These are phyloP conservation scores for Phytophthora fragariae DNA, from an alignment of 352 stramenopile species.

Conservation along the genomic window DNA sequence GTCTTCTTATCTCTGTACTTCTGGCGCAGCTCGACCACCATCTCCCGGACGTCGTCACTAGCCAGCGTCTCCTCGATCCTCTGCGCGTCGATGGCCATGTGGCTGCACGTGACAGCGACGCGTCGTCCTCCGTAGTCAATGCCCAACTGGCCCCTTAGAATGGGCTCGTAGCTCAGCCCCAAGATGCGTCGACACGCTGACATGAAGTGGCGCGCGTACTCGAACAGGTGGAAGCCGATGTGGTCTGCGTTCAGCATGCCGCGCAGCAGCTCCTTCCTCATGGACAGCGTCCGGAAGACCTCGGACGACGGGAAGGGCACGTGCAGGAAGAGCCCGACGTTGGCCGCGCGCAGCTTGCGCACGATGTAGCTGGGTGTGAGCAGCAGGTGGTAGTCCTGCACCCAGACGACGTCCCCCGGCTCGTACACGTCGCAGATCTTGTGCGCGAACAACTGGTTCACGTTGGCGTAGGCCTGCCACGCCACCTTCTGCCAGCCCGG, in stretches of 20 bases:
- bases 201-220: slow-evolving; percentile 94
- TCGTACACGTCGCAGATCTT: slow-evolving; percentile 83
- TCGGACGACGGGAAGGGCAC: slow-evolving; percentile 98
- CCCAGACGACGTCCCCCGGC: slow-evolving; percentile 93
- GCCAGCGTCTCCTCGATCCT: slow-evolving; percentile 65
- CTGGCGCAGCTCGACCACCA: slow-evolving; percentile 64
- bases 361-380: slow-evolving; percentile 97
- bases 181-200: slow-evolving; percentile 93
- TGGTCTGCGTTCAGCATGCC: slow-evolving; percentile 93
- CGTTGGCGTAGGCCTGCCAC: slow-evolving; percentile 95
- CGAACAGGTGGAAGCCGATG: slow-evolving; percentile 95
- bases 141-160: slow-evolving; percentile 90
- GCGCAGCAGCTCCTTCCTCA: slow-evolving; percentile 90
- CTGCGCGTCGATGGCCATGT: slow-evolving; percentile 81
- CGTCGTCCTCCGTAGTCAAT: slow-evolving; percentile 96
- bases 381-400: slow-evolving; percentile 98
- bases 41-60: slow-evolving; percentile 52
- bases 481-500: slow-evolving; percentile 68
- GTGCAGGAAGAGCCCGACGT: slow-evolving; percentile 98
- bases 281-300: slow-evolving; percentile 97
- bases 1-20: slow-evolving; percentile 84
- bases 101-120: slow-evolving; percentile 95
- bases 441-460: slow-evolving; percentile 95
- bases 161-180: slow-evolving; percentile 93
- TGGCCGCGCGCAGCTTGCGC: slow-evolving; percentile 83